phyloP scores from a whole-genome alignment of 345 rosid species.

The Bruguiera sexangula region DNA sequence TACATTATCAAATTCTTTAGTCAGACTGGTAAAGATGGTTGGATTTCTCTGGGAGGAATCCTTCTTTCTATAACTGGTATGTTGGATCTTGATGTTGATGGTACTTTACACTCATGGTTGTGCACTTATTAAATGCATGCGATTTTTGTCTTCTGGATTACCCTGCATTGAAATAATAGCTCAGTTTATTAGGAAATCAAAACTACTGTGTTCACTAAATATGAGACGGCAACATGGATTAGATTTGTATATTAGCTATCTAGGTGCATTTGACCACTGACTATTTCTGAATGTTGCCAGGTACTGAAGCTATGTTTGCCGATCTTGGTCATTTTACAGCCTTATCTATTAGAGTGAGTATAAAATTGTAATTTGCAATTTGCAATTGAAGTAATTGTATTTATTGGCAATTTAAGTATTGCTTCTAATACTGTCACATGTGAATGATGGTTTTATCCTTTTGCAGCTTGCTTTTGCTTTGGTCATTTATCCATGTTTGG shows the following conservation, averaged over 20 bases:
- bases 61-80: constrained; percentile 85
- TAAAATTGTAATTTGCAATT: background rate
- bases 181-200: background rate
- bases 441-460: constrained; percentile 17
- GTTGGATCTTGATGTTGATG: constrained; percentile 23
- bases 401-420: background rate
- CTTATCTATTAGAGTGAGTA: constrained; percentile 68
- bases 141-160: background rate
- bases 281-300: constrained; percentile 43
- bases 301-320: constrained; percentile 95
- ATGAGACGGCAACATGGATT: constrained; percentile 1
- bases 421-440: background rate
- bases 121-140: background rate
- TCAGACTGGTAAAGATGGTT: constrained; percentile 71
- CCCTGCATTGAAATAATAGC: background rate
- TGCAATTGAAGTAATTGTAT: background rate
- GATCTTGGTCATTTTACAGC: constrained; percentile 96
- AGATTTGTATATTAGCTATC: background rate
- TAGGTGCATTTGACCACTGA: background rate
- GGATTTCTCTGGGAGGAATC: constrained; percentile 94
- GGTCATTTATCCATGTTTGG: constrained; percentile 85
- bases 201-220: background rate
- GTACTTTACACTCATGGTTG: constrained; percentile 6
- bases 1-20: constrained; percentile 68
- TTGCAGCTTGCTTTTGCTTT: constrained; percentile 75